phyloP scores from a whole-genome alignment of 2,329 filamentous ascomycete genomes.

The Nakataea oryzae region DNA sequence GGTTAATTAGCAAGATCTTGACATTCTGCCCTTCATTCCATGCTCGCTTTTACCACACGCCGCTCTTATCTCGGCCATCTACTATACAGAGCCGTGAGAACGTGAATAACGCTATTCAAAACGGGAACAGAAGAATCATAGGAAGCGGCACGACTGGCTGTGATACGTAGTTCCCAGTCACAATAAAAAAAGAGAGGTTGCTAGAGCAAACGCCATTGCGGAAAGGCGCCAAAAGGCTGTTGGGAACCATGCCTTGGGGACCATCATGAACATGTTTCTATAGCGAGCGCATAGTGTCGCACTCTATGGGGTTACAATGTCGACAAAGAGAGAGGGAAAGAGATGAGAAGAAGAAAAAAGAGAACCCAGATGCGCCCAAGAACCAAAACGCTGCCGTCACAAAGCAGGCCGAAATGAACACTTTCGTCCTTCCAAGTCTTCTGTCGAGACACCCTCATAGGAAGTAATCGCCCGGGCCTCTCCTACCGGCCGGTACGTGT shows the following conservation, averaged over 20 bases:
- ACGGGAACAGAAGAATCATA: too few species aligned
- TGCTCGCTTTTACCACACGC: too few species aligned
- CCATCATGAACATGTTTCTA: neutral
- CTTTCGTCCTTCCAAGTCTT: neutral
- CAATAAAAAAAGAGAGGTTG: too few species aligned
- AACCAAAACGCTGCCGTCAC: neutral
- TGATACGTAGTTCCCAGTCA: too few species aligned
- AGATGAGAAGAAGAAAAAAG: neutral
- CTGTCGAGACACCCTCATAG: conserved; percentile 28
- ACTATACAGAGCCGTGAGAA: too few species aligned
- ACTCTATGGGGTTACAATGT: too few species aligned
- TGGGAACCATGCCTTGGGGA: neutral
- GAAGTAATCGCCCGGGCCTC: conserved; percentile 62
- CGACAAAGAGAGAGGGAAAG: too few species aligned
- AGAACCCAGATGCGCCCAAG: neutral
- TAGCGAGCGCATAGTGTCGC: neutral
- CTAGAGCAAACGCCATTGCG: neutral
- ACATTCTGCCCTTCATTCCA: too few species aligned
- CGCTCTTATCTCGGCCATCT: too few species aligned
- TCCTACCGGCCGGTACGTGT: conserved; percentile 63
- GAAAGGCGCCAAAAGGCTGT: neutral
- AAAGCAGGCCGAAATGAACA: neutral
- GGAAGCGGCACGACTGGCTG: too few species aligned
- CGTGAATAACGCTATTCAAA: too few species aligned
- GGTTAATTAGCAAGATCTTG: too few species aligned